These are phyloP conservation scores for Globisporangium paddicum DNA, from an alignment of 352 stramenopile species.

Conservation along the genomic window DNA sequence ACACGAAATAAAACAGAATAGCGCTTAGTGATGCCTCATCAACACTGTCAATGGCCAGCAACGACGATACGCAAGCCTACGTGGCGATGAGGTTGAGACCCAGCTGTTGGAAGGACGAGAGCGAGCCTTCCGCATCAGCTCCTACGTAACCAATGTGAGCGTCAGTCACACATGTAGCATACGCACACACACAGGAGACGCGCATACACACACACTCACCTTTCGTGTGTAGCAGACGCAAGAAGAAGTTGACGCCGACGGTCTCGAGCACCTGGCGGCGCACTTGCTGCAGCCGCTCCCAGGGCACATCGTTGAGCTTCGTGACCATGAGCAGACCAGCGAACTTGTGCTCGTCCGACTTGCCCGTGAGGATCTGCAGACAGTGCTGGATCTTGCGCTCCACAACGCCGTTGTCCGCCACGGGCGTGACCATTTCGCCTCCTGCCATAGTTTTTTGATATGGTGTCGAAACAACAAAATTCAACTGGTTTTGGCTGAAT, in stretches of 20 bases:
- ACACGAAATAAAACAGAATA: slow-evolving; percentile 5
- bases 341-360: slow-evolving; percentile 85
- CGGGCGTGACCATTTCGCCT: neutral
- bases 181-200: neutral
- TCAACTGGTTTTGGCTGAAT: slow-evolving; percentile 1
- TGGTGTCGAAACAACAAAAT: neutral
- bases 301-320: slow-evolving; percentile 53
- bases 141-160: slow-evolving; percentile 17
- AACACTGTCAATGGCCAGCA: neutral
- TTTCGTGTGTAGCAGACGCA: slow-evolving; percentile 75
- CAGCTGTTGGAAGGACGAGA: slow-evolving; percentile 74
- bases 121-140: slow-evolving; percentile 31
- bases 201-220: slow-evolving; percentile 20
- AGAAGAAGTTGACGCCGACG: slow-evolving; percentile 67
- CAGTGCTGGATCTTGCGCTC: slow-evolving; percentile 36
- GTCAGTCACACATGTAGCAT: neutral
- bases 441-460: slow-evolving; percentile 2
- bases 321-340: slow-evolving; percentile 84
- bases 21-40: neutral
- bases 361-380: slow-evolving; percentile 61
- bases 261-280: slow-evolving; percentile 53
- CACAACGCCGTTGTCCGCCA: neutral
- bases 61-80: slow-evolving; percentile 17
- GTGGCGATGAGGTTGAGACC: slow-evolving; percentile 80
- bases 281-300: slow-evolving; percentile 41